Percentiles rank a stretch among this genome's conserved stretches.
Conservation (phyloP, 1,284 basidiomycete species). For the Ceraceosorus guamensis region DNA sequence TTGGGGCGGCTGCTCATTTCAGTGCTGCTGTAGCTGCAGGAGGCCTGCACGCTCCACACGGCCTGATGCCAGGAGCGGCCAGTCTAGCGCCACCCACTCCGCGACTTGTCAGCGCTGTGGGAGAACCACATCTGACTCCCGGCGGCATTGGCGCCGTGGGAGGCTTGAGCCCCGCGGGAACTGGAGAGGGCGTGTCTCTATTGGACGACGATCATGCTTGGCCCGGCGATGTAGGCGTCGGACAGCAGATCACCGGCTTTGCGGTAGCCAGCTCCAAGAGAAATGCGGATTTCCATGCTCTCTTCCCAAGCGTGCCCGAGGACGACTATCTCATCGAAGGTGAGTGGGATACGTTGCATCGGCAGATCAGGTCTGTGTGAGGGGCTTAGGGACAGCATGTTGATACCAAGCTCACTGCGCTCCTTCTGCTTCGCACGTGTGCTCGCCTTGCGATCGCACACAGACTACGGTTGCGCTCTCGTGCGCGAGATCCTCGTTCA, state of each 20-base stretch:
- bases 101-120: not conserved
- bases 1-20: constrained; percentile 35
- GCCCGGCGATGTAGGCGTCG: constrained; percentile 22
- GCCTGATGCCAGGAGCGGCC: not conserved
- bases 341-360: constrained; percentile 50
- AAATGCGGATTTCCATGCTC: constrained; percentile 89
- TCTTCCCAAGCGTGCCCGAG: constrained; percentile 78
- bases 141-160: constrained; percentile 21
- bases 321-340: constrained; percentile 98
- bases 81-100: not conserved
- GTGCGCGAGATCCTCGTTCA: constrained; percentile 95
- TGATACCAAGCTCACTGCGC: not conserved
- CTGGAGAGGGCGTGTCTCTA: constrained; percentile 19
- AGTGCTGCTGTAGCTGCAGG: constrained; percentile 15
- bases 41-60: constrained; percentile 1
- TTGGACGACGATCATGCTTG: constrained; percentile 19
- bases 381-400: constrained; percentile 9
- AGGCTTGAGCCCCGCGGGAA: constrained; percentile 18
- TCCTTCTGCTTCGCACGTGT: too few relatives aligned
- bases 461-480: constrained; percentile 93
- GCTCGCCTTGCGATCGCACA: too few relatives aligned
- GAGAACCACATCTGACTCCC: constrained; percentile 19
- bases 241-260: constrained; percentile 59
- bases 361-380: not conserved
- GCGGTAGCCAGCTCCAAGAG: constrained; percentile 91